Conservation (phyloP, 2,329 filamentous ascomycete genomes). For the Colletotrichum phormii region DNA sequence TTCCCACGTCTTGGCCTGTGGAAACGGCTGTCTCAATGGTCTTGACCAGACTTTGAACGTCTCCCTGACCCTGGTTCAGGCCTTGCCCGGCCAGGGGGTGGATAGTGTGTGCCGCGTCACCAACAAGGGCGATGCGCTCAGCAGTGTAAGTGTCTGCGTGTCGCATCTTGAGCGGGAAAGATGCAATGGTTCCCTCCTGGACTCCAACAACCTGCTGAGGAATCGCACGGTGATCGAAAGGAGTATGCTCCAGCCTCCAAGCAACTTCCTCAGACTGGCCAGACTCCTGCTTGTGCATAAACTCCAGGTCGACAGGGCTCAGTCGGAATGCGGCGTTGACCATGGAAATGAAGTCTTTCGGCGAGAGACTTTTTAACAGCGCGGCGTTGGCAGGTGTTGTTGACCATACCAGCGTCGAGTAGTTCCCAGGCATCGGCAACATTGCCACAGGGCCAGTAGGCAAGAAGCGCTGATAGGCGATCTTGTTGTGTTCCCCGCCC, state of each 20-base stretch:
- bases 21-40: conserved; percentile 81
- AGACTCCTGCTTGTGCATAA: conserved; percentile 75
- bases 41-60: conserved; percentile 82
- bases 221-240: conserved; percentile 61
- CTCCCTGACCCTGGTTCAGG: conserved; percentile 91
- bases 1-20: conserved; percentile 90
- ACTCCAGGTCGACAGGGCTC: conserved; percentile 80
- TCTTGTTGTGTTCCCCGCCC: conserved; percentile 69
- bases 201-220: conserved; percentile 77
- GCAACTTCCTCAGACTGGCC: conserved; percentile 79
- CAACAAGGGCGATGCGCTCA: conserved; percentile 90
- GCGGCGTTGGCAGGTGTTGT: conserved; percentile 85
- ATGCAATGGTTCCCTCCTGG: conserved; percentile 84
- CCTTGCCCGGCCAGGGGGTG: conserved; percentile 96
- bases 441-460: conserved; percentile 93
- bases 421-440: conserved; percentile 86
- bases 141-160: conserved; percentile 95
- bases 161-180: conserved; percentile 90
- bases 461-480: conserved; percentile 94
- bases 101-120: conserved; percentile 94
- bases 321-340: conserved; percentile 95
- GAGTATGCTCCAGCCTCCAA: conserved; percentile 85
- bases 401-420: conserved; percentile 92
- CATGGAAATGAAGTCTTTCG: conserved; percentile 82
- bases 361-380: conserved; percentile 79